Base-by-base conservation (phyloP, 257 asterid species). In the Solanum boliviense region DNA sequence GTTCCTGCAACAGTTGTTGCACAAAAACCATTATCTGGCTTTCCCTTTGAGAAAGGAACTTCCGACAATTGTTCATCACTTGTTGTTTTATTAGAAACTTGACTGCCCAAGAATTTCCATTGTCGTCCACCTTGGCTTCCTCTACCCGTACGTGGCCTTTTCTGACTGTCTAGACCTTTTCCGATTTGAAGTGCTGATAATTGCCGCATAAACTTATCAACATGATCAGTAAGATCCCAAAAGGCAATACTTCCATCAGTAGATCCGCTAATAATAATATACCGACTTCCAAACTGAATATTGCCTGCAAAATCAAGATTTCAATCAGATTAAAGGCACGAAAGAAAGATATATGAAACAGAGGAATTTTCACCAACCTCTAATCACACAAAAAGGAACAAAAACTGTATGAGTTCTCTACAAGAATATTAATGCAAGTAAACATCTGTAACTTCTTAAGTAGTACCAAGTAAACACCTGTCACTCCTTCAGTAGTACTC, bases 91-190 rank as follows among this genome's bases (percentile, higher is more conserved):
- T 92, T 92, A 84, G 91, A 86, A 46, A 88, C 88, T 85, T 89
- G 91, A 83, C 86, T 84, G 82, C 89, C 94, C 71, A 92, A 86
- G 84, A 93, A 90, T 86, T 94, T 94, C 98, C 99, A 89, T 94
- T 92, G 35, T 85, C 99, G 91, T 83, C 99, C 99, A 86, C 99
- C 99, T 92, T 95, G 99, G 92, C 99, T 97, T 89, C 99, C 99
- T 91, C 99, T 93, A 76, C 99, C 99, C 31, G 99, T 95, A 58
- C 92, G 97, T 34, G 99, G 99, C 73, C 98, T 93, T 90, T 91
- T 96, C 92, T 95, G 98, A 91, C 89, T 87, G 85, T 94, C 98
- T 88, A 87, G 91, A 88, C 82, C 87, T 89, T 91, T 95, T 71
- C 92, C 95, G 86, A 92, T 87, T 85, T 92, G 89, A 88, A 94